Base-by-base conservation (phyloP, 495 filamentous ascomycete species). In the Daldinia caldariorum region DNA sequence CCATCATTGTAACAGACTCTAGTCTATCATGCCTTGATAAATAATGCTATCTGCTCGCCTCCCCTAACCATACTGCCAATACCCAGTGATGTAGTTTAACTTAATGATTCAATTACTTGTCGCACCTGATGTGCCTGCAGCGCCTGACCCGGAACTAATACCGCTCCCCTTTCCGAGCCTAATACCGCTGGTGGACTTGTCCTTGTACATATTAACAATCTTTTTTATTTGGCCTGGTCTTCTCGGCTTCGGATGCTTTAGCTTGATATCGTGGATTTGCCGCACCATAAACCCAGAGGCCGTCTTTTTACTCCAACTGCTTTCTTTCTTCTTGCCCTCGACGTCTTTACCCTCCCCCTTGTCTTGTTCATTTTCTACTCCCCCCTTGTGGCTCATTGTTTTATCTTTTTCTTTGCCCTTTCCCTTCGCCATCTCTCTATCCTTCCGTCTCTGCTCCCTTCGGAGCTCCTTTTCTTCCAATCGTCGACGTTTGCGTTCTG, bases 401-500 rank as follows among this genome's bases (percentile, higher is more conserved):
- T 12, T 32, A 13, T 37, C 14, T 41, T 22, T 8, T 63, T 13
- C 69, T 41, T 70, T 68, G 3, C 61, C 61, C 53, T 73, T 72
- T 4, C 32, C 63, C 31, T 62, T 77, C 1, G 61, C 32, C 47
- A 67, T 77, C 4, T 67, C 65, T 32, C 54, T 70, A 20, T 70
- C 67, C 54, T 63, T 63, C 13, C 54, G 57, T 31, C 57, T 69
- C 20, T 69, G 41, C 6, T 73, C 61, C 32, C 18, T 50, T 13
- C 67, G 62, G 45, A 60, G 38, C 38, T 65, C 53, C 47, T 76
- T 76, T 41, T 77, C 72, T 16, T 74, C 71, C 6, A 67, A 49
- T n/a, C 74, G 68, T 7, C 68, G 74, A 65, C 88, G 92, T 66
- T 87, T 92, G 79, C 95, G 94, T 67, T 97, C 94, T 18, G 85